These are phyloP conservation scores for Capronia americana DNA, from an alignment of 2,329 filamentous ascomycete genomes.

Conservation along the genomic window DNA sequence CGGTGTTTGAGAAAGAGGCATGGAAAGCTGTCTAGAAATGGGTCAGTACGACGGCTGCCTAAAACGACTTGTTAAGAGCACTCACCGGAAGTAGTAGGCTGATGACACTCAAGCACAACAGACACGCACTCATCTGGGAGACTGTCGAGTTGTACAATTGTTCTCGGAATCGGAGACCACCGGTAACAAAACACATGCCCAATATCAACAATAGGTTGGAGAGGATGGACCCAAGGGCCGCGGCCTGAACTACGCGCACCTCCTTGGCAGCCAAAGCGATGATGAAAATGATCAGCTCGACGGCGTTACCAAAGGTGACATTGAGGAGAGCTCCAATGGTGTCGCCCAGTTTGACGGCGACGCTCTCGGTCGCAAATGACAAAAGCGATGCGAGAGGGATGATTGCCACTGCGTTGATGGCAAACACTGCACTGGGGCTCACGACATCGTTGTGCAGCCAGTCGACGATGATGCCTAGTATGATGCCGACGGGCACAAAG, in stretches of 20 bases:
- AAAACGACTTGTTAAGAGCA: neutral
- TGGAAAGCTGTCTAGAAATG: conserved; percentile 75
- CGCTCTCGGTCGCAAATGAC: conserved; percentile 75
- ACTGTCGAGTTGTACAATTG: conserved; percentile 97
- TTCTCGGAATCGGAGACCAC: conserved; percentile 84
- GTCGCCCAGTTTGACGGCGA: conserved; percentile 74
- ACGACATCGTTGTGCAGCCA: conserved; percentile 36
- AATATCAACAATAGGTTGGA: conserved; percentile 87
- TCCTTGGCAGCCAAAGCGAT: conserved; percentile 80
- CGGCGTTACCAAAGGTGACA: conserved; percentile 79
- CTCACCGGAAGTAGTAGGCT: conserved; percentile 75
- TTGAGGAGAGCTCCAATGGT: conserved; percentile 75
- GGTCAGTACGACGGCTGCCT: conserved; percentile 6
- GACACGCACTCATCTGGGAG: conserved; percentile 93
- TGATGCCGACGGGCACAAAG: conserved; percentile 52
- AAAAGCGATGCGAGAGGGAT: conserved; percentile 75
- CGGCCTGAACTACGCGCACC: conserved; percentile 90
- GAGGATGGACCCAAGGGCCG: conserved; percentile 85
- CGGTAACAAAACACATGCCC: conserved; percentile 88
- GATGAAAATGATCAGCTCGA: conserved; percentile 81
- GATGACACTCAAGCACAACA: conserved; percentile 87
- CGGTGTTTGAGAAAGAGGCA: conserved; percentile 73
- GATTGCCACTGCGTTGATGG: conserved; percentile 76
- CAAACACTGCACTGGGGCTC: conserved; percentile 70
- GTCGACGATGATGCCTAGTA: conserved; percentile 45